Percentiles rank a stretch among this genome's conserved stretches.
Conservation (phyloP, 129 eudicot genomes). For the Scalesia atractyloides region DNA sequence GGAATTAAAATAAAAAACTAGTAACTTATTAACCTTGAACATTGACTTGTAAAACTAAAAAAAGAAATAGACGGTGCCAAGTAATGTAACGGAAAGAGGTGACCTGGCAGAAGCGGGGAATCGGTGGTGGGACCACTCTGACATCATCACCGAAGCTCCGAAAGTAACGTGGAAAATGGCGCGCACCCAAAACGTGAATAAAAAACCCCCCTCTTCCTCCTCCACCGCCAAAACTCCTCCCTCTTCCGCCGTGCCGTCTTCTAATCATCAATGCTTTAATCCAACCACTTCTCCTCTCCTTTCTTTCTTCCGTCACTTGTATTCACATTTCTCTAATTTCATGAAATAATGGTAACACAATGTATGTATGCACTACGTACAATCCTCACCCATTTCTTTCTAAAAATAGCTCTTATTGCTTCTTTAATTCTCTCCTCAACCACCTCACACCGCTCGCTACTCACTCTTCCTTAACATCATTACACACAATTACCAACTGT, state of each 20-base stretch:
- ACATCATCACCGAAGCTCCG: not conserved
- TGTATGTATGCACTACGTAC: constrained; percentile 49
- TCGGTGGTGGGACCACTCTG: not conserved
- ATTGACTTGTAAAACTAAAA: no score
- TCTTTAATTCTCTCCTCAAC: constrained; percentile 26
- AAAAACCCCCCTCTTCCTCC: not conserved
- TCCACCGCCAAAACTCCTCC: constrained; percentile 10
- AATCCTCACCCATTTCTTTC: constrained; percentile 42
- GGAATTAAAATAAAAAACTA: no score
- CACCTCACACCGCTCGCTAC: constrained; percentile 36
- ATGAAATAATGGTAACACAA: constrained; percentile 4
- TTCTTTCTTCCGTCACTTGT: constrained; percentile 12
- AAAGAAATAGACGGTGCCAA: constrained; percentile 18
- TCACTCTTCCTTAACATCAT: not conserved
- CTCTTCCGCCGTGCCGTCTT: constrained; percentile 4
- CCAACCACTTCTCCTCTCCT: constrained; percentile 3
- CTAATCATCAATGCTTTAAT: no score
- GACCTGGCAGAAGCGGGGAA: constrained; percentile 23
- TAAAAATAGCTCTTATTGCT: constrained; percentile 28
- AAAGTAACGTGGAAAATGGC: not conserved
- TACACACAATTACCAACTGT: not conserved
- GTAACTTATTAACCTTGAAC: no score
- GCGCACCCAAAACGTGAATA: constrained; percentile 12
- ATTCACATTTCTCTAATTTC: not conserved
- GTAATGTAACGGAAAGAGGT: not conserved